Base-by-base conservation (phyloP, 495 filamentous ascomycete genomes). In the Pseudoneurospora amorphoporcata region DNA sequence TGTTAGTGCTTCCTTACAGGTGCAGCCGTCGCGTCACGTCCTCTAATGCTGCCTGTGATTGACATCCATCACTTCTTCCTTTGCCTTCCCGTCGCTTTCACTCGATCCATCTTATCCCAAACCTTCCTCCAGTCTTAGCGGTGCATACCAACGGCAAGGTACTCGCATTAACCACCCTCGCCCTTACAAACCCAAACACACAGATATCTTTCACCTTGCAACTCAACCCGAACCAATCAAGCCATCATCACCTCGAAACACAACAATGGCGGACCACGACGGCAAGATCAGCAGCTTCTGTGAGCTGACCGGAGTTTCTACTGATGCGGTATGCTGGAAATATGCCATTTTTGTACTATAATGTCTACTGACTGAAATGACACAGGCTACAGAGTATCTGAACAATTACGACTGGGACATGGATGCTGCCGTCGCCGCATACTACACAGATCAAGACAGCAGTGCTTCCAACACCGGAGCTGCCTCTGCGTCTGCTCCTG, bases 371-470 rank as follows among this genome's bases (percentile, higher is more conserved):
- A 72, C 72, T 23, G 5, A 70, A 32, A 1, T 35, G 12, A n/a
- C n/a, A 38, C 73, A 94, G 93, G 94, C 93, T 43, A 85, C 87
- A 74, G 83, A 90, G 76, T 92, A 92, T 73, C 89, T 96, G 14
- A 81, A 78, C 16, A 84, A 86, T n/a, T 89, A 85, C 76, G 78
- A 87, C 72, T 94, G 93, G 90, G 87, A 95, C 74, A 78, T 95
- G 37, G 84, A 87, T 70, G 81, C 85, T 7, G 93, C 93, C 43
- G 86, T 88, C 68, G 84, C 87, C 3, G 87, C 91, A 73, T 96
- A 87, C 84, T 95, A 86, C 78, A 87, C 89, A 43, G 87, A 90
- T 71, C 85, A n/a, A 69, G 73, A 10, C 39, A 78, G 9, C 87
- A 87, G 69, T 76, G 86, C 69, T 73, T 83, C 39, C 78, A 81